phyloP scores from a whole-genome alignment of 78 protist genomes.

The Dictyostelium purpureum region DNA sequence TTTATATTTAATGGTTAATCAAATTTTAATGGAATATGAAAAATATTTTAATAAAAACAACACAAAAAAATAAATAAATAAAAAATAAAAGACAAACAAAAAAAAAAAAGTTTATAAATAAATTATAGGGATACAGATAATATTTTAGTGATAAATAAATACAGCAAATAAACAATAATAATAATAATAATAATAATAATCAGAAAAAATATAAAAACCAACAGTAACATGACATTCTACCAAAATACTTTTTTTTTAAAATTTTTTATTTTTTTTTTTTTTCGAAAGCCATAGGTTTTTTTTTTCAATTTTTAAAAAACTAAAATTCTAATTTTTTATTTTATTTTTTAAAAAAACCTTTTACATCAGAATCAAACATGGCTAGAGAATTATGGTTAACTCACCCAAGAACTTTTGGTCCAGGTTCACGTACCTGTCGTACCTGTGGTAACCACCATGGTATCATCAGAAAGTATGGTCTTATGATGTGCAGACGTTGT shows the following conservation, averaged over 20 bases:
- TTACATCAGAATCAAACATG: slow-evolving; percentile 26
- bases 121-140: too few relatives aligned
- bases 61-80: too few relatives aligned
- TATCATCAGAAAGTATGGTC: slow-evolving; percentile 94
- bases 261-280: not conserved
- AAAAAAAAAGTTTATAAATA: too few relatives aligned
- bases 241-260: not conserved
- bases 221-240: too few relatives aligned
- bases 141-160: too few relatives aligned
- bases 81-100: too few relatives aligned
- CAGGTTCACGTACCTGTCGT: slow-evolving; percentile 87
- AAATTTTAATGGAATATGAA: too few relatives aligned
- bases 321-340: not conserved
- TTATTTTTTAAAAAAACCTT: too few relatives aligned
- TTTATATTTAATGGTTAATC: too few relatives aligned
- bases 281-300: not conserved
- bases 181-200: too few relatives aligned
- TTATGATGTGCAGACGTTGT: slow-evolving; percentile 94
- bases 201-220: not conserved
- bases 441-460: slow-evolving; percentile 88
- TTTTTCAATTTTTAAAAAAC: not conserved
- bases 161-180: too few relatives aligned
- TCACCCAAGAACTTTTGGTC: slow-evolving; percentile 77
- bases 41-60: too few relatives aligned
- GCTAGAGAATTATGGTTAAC: slow-evolving; percentile 82